phyloP scores from a whole-genome alignment of 768 basidiomycete species.

The Trametes cubensis region DNA sequence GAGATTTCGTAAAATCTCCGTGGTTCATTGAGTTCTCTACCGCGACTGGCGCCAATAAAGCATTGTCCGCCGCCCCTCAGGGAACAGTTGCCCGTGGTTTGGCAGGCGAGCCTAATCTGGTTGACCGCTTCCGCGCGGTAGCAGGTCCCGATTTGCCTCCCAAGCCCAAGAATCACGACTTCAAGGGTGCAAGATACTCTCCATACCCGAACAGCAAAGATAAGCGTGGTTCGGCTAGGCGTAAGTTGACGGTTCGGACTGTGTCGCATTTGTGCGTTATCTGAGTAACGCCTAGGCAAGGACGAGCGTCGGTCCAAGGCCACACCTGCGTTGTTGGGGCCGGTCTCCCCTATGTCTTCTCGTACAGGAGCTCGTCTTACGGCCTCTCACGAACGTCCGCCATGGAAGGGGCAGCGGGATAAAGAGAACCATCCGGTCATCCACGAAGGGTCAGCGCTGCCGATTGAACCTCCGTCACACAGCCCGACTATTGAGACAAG shows the following conservation, averaged over 20 bases:
- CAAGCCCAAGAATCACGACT: not conserved
- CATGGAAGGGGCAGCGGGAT: no score
- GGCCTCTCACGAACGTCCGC: no score
- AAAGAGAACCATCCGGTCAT: no score
- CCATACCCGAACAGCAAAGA: not conserved
- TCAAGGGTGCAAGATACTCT: not conserved
- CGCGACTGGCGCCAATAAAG: slow-evolving; percentile 13
- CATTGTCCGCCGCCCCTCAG: slow-evolving; percentile 8
- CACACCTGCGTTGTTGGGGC: no score
- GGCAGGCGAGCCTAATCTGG: slow-evolving; percentile 21
- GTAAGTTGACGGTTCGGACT: not conserved
- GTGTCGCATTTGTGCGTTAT: no score
- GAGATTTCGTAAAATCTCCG: not conserved
- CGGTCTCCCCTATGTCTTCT: no score
- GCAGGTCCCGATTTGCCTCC: slow-evolving; percentile 5
- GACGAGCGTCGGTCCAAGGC: no score
- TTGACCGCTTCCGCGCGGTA: slow-evolving; percentile 19
- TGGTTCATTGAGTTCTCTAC: slow-evolving; percentile 32
- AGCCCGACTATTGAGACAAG: no score
- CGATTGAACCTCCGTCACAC: no score
- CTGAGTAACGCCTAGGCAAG: no score
- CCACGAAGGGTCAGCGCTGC: no score
- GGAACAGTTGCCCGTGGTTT: slow-evolving; percentile 17
- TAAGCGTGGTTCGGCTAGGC: not conserved
- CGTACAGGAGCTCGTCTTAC: no score